phyloP scores from a whole-genome alignment of 164 flowering plant genomes.

The Platanus orientalis region DNA sequence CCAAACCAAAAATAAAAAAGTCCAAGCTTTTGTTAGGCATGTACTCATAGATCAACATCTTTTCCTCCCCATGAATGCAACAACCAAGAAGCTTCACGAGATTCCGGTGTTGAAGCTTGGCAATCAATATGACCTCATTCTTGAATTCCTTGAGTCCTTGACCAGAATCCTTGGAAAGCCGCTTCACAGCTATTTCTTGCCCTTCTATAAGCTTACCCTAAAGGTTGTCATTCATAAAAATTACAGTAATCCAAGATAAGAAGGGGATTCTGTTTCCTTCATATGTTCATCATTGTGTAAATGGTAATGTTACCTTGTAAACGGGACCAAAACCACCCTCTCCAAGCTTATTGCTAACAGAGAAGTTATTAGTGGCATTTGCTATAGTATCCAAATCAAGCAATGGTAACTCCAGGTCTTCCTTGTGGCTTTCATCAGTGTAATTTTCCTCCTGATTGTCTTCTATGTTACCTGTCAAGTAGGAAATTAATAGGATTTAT shows the following conservation, averaged over 20 bases:
- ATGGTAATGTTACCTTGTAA: slow-evolving; percentile 18
- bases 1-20: slow-evolving; percentile 41
- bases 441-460: background rate
- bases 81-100: slow-evolving; percentile 64
- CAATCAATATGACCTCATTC: slow-evolving; percentile 58
- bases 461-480: too few species aligned
- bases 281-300: too few species aligned
- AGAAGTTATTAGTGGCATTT: slow-evolving; percentile 25
- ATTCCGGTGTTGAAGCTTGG: slow-evolving; percentile 70
- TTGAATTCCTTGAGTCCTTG: slow-evolving; percentile 68
- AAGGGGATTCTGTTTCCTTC: too few species aligned
- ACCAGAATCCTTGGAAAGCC: slow-evolving; percentile 49
- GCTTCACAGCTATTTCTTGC: slow-evolving; percentile 49
- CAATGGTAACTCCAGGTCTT: slow-evolving; percentile 16
- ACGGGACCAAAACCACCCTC: slow-evolving; percentile 35
- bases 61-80: slow-evolving; percentile 55
- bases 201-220: background rate
- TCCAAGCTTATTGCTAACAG: slow-evolving; percentile 20
- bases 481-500: too few species aligned
- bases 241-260: too few species aligned
- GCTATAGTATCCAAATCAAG: slow-evolving; percentile 10
- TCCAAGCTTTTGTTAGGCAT: slow-evolving; percentile 61
- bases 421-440: background rate
- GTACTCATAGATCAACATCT: slow-evolving; percentile 63
- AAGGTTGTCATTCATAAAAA: background rate